Base-by-base conservation (phyloP, 2,329 filamentous ascomycete genomes). In the Penicillium sp. region DNA sequence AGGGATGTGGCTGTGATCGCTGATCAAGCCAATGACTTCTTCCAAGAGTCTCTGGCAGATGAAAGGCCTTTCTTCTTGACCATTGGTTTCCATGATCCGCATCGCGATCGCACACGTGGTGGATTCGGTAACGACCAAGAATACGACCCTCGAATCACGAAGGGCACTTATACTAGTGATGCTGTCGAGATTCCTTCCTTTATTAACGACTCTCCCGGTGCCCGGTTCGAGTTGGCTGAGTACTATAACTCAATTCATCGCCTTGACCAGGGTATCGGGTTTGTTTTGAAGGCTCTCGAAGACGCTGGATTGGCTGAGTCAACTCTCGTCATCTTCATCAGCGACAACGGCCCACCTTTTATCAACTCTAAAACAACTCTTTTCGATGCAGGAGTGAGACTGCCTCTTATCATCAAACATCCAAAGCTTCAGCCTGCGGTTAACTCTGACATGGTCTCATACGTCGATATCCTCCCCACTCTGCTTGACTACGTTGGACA, bases 291-390 rank as follows among this genome's bases (percentile, higher is more conserved):
- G 3, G 70, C 66, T 12, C 66, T 82, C 0, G 55, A 72, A 19
- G 49, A 61, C 3, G 53, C 60, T 3, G 75, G 75, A 0, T 55
- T 79, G 1, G 44, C 55, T 2, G 49, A 62, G 4, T 55, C 56
- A 3, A 82, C 79, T 0, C 59, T 82, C 13, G 75, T 82, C 3
- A 61, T 82, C 4, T 81, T 82, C 54, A 61, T 78, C 4, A 81
- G 77, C 57, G 79, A 82, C 54, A 82, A 82, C 39, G 79, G 80
- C 0, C 72, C 79, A 1, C 79, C 79, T 0, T 82, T 82, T 59
- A 63, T 82, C 58, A 82, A 82, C 65, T 81, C 80, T 9, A 81
- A 81, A 63, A 82, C 79, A 0, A 81, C 79, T 0, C 68, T 82
- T 0, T 82, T 78, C 61, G 79, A 82, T 51, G 77, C 80, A 0